Base-by-base conservation (phyloP, 768 basidiomycete species). In the Cytidiella melzeri region DNA sequence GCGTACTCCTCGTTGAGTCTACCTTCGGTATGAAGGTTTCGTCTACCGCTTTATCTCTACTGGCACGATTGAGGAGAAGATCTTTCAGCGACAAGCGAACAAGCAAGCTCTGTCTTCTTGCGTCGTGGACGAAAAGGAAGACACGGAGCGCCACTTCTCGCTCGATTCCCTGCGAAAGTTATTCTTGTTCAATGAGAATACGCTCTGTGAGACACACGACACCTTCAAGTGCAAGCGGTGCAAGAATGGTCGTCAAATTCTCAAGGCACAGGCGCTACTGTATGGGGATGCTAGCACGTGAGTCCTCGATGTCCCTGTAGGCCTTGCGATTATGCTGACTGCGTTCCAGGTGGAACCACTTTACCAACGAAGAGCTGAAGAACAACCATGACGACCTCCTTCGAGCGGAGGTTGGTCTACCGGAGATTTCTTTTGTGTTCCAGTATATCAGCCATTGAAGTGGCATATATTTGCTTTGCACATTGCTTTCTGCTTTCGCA, bases 241-340 rank as follows among this genome's bases (percentile, higher is more conserved):
- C 66, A 85, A 79, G 68, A 74, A 92, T 54, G 92, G 92, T 18
- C 86, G 78, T 59, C 96, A 98, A 64, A 61, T 76, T 39, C 73
- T 80, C 59, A 97, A 95, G 67, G 74, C 90, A 3, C 81, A 84
- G 2, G 93, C 91, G 0, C 64, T 98, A 59, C 64, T 99, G 13
- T 98, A 98, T 56, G 96, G 96, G 13, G 96, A 99, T 65, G 92
- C 90, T 2, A 94, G 91, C 87, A 89, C 94, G 91, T 93, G 76
- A 53, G 93, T 83, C 30, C 5, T 44, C 54, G n/a, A n/a, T n/a
- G n/a, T n/a, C n/a, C n/a, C n/a, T n/a, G n/a, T n/a, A n/a, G n/a
- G n/a, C n/a, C n/a, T n/a, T n/a, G n/a, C n/a, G n/a, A n/a, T n/a
- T n/a, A n/a, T n/a, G 36, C 37, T 52, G 50, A 48, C 19, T 15